phyloP scores from a whole-genome alignment of 2,329 filamentous ascomycete species.

The Zymoseptoria pseudotritici region DNA sequence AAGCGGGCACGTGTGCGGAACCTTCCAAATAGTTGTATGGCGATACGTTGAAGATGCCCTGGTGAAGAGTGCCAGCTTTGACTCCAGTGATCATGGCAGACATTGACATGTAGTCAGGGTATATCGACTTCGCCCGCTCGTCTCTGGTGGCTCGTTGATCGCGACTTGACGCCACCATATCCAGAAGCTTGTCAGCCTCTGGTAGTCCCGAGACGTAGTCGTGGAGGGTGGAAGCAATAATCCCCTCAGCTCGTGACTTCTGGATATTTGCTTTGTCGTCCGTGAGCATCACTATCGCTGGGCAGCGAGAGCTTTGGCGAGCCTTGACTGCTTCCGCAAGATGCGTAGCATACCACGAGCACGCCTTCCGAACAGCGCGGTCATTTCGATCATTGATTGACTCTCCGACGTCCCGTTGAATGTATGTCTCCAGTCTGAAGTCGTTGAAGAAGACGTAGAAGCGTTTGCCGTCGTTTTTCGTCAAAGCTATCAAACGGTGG shows the following conservation, averaged over 20 bases:
- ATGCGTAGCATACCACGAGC: conserved; percentile 85
- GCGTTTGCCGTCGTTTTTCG: conserved; percentile 91
- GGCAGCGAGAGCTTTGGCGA: conserved; percentile 49
- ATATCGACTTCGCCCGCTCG: conserved; percentile 65
- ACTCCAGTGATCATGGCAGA: conserved; percentile 93
- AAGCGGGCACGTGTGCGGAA: conserved; percentile 80
- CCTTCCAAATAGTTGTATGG: conserved; percentile 97
- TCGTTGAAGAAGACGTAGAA: conserved; percentile 99
- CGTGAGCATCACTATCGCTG: conserved; percentile 84
- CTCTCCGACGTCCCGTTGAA: conserved; percentile 66
- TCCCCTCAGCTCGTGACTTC: conserved; percentile 68
- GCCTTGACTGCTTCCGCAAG: conserved; percentile 56
- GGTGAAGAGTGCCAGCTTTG: conserved; percentile 80
- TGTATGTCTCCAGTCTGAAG: conserved; percentile 85
- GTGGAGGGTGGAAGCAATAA: conserved; percentile 57
- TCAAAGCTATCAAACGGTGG: conserved; percentile 82
- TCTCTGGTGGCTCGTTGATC: conserved; percentile 59
- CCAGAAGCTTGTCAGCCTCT: conserved; percentile 75
- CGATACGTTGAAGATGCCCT: conserved; percentile 92
- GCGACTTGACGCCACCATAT: conserved; percentile 82
- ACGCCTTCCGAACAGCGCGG: conserved; percentile 75
- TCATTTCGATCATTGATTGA: conserved; percentile 96
- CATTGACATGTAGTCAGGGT: conserved; percentile 80
- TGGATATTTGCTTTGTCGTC: conserved; percentile 82
- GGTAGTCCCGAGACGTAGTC: conserved; percentile 81